Conservation (phyloP, 768 basidiomycete genomes). For the Rhodotorula paludigena region DNA sequence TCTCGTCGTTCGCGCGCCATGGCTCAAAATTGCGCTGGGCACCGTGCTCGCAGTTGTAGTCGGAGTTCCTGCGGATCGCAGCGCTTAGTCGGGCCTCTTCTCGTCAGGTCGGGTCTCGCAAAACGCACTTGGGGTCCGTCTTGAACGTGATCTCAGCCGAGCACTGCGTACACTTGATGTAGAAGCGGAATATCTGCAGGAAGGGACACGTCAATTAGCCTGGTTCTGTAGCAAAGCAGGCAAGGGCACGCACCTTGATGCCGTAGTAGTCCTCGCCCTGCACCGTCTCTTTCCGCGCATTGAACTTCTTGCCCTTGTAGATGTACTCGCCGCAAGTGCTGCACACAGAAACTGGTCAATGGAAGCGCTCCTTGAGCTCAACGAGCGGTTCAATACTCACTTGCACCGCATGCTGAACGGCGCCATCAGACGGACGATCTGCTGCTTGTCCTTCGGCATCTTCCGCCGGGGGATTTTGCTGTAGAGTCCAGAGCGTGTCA, state of each 20-base stretch:
- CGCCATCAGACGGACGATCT: constrained; percentile 97
- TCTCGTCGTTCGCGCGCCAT: constrained; percentile 71
- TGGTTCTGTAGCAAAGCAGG: neutral
- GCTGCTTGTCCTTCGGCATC: constrained; percentile 87
- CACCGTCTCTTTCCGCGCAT: constrained; percentile 96
- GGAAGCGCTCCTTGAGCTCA: neutral
- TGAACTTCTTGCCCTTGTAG: constrained; percentile 99
- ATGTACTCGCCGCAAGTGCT: constrained; percentile 98
- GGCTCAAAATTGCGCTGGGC: constrained; percentile 97
- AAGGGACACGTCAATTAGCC: no score
- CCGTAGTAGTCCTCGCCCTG: constrained; percentile 96
- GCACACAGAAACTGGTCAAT: constrained; percentile 46
- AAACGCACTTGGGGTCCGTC: constrained; percentile 80
- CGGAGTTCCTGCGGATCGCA: constrained; percentile 61
- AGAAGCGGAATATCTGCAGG: constrained; percentile 47
- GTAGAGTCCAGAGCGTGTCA: neutral
- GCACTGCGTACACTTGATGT: constrained; percentile 66
- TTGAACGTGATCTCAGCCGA: constrained; percentile 99
- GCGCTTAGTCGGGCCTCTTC: constrained; percentile 42
- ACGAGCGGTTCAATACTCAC: constrained; percentile 41
- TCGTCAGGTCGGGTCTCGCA: no score
- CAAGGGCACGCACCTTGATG: constrained; percentile 72
- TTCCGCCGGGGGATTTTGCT: constrained; percentile 81
- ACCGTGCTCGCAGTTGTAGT: constrained; percentile 88
- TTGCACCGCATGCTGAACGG: constrained; percentile 86